These are phyloP conservation scores for Neonectria sp. DNA, from an alignment of 2,329 filamentous ascomycete genomes.

Conservation along the genomic window DNA sequence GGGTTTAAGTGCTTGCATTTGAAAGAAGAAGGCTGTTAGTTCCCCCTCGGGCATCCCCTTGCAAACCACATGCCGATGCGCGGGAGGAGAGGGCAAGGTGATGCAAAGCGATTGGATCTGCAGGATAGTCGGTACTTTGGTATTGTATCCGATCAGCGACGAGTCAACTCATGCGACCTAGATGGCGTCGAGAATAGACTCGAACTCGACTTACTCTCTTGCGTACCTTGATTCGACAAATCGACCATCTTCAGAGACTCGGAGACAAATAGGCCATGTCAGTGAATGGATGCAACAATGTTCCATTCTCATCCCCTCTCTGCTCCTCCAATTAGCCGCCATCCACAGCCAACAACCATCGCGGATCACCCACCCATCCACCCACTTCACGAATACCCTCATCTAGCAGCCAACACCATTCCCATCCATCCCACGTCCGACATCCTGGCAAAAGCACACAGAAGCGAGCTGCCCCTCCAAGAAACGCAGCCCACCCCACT, in stretches of 20 bases:
- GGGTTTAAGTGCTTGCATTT: slow-evolving; percentile 49
- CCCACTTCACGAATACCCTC: not conserved
- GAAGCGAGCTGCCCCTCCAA: not conserved
- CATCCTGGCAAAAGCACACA: no score
- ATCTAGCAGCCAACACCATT: not conserved
- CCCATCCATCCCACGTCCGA: not conserved
- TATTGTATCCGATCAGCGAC: not conserved
- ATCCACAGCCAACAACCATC: not conserved
- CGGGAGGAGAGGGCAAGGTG: not conserved
- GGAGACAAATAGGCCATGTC: not conserved
- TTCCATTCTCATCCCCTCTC: not conserved
- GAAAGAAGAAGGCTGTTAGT: slow-evolving; percentile 3
- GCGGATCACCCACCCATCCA: no score
- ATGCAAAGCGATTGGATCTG: not conserved
- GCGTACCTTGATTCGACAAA: not conserved
- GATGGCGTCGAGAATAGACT: slow-evolving; percentile 12
- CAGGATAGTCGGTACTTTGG: not conserved
- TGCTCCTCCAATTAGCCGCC: not conserved
- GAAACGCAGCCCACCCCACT: slow-evolving; percentile 24
- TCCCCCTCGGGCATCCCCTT: not conserved
- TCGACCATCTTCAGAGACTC: not conserved
- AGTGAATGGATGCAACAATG: not conserved
- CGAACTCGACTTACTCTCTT: not conserved
- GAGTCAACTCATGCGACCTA: not conserved
- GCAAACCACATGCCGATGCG: slow-evolving; percentile 12